Conservation (phyloP, 164 flowering plant genomes). For the Magnolia officinalis region DNA sequence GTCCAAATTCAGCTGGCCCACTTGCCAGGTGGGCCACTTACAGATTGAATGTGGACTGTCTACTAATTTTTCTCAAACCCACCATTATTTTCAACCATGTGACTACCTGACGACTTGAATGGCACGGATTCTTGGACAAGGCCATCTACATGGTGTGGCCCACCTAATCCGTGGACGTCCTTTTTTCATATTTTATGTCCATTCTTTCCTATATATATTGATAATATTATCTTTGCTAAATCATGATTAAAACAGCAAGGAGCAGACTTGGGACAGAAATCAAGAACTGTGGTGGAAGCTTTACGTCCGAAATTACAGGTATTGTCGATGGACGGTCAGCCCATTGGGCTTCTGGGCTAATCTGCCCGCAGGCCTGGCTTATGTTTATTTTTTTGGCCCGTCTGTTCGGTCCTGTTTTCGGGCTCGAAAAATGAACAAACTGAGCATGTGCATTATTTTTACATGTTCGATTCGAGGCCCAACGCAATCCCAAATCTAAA, state of each 20-base stretch:
- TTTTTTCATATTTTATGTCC: too few species aligned
- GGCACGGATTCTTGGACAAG: too few species aligned
- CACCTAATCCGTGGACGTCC: background rate
- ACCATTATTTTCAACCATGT: too few species aligned
- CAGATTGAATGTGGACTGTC: too few species aligned
- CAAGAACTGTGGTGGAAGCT: conserved; percentile 48
- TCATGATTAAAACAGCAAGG: conserved; percentile 43
- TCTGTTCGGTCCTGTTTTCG: background rate
- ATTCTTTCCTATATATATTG: background rate
- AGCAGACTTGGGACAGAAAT: conserved; percentile 41
- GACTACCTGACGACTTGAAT: too few species aligned
- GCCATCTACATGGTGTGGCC: too few species aligned
- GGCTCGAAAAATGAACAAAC: background rate
- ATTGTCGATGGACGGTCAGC: background rate
- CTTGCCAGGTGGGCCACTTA: too few species aligned
- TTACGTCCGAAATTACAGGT: conserved; percentile 80
- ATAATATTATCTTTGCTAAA: conserved; percentile 2
- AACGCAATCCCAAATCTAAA: background rate
- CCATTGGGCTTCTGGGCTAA: too few species aligned
- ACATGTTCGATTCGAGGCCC: background rate
- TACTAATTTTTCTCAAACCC: too few species aligned
- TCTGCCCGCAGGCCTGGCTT: too few species aligned
- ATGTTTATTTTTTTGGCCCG: background rate
- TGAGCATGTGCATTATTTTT: background rate
- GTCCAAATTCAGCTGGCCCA: too few species aligned